Conservation (phyloP, 345 rosid genomes). For the Hibiscus trionum region DNA sequence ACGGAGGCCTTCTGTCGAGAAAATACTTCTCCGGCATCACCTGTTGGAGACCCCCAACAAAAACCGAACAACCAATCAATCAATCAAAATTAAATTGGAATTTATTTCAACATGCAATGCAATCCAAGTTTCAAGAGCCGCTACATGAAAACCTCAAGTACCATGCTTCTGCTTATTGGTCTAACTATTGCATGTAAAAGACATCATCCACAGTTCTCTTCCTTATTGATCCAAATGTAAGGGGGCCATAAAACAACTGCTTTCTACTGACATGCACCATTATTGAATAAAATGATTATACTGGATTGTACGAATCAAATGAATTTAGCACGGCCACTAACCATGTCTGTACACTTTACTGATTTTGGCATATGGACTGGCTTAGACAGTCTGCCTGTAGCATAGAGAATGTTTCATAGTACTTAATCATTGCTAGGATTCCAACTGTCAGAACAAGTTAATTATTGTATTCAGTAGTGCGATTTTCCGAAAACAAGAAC, state of each 20-base stretch:
- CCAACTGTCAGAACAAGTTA: not conserved
- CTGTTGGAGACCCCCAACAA: constrained; percentile 21
- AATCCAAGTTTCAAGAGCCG: not conserved
- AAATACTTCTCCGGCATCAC: constrained; percentile 76
- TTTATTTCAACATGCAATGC: not conserved
- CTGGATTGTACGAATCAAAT: not conserved
- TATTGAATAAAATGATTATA: not conserved
- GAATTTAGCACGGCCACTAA: constrained; percentile 19
- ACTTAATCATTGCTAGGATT: not conserved
- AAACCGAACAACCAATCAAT: too few relatives aligned
- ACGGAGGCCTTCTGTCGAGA: constrained; percentile 52
- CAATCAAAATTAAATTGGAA: too few relatives aligned
- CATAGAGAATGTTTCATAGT: not conserved
- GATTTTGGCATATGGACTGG: not conserved
- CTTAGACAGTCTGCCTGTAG: not conserved
- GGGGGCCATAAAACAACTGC: too few relatives aligned
- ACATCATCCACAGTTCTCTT: not conserved
- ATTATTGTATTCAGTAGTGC: not conserved
- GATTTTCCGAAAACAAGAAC: not conserved
- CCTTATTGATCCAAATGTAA: too few relatives aligned
- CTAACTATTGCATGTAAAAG: not conserved
- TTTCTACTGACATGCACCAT: not conserved
- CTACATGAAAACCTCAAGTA: not conserved
- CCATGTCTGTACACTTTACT: constrained; percentile 20
- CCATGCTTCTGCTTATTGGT: not conserved